These are phyloP conservation scores for Solanum aculeatissimum DNA, from an alignment of 305 asterid genomes.

Conservation along the genomic window DNA sequence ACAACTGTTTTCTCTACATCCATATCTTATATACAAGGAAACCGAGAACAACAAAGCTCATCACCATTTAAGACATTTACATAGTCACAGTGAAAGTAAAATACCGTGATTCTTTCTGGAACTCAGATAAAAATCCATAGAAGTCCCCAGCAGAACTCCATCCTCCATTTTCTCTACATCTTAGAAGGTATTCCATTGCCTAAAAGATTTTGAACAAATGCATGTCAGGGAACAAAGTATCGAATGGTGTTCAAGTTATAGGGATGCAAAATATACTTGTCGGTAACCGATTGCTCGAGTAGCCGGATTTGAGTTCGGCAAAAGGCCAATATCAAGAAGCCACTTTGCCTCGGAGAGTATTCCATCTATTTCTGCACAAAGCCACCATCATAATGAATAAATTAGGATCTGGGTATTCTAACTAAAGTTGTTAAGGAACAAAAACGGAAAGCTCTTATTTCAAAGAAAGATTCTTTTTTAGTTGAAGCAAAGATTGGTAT, in stretches of 20 bases:
- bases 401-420: neutral
- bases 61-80: neutral
- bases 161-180: constrained; percentile 61
- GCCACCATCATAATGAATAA: neutral
- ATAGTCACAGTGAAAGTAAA: neutral
- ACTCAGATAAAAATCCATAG: constrained; percentile 49
- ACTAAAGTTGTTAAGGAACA: neutral
- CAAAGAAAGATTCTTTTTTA: neutral
- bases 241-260: neutral
- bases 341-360: constrained; percentile 75
- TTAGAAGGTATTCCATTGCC: constrained; percentile 82
- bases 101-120: constrained; percentile 81
- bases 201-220: constrained; percentile 10
- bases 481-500: neutral
- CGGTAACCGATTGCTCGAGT: constrained; percentile 97
- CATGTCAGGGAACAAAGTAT: neutral
- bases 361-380: constrained; percentile 44
- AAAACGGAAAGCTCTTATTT: neutral
- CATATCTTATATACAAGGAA: neutral
- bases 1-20: neutral
- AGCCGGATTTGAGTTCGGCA: constrained; percentile 87
- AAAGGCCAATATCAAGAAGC: constrained; percentile 89
- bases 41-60: neutral
- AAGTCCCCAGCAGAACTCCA: constrained; percentile 62
- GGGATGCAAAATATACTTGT: constrained; percentile 50